Conservation (phyloP, 2,329 filamentous ascomycete species). For the Fusarium tanahbumbuense region DNA sequence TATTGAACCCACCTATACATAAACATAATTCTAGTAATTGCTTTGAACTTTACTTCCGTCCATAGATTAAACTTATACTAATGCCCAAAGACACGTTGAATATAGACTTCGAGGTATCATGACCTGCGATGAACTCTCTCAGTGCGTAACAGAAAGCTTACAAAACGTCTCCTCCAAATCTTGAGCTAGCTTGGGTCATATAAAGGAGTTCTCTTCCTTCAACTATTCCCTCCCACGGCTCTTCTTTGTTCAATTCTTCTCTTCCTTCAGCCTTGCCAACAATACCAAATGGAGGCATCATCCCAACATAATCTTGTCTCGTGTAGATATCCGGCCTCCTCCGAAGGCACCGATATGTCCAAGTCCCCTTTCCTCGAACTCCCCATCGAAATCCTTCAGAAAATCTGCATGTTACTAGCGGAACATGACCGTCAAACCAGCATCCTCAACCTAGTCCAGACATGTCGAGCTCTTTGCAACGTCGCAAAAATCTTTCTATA, state of each 20-base stretch:
- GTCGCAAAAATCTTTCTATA: not conserved
- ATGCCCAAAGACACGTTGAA: no score
- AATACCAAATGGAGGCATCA: not conserved
- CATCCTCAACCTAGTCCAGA: not conserved
- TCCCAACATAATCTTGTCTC: not conserved
- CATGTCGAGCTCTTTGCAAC: not conserved
- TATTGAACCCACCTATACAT: not conserved
- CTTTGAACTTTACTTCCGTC: not conserved
- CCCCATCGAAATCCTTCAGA: not conserved
- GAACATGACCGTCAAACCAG: not conserved
- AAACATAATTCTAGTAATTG: not conserved
- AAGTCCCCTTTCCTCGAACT: fast-evolving
- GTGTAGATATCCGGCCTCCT: not conserved
- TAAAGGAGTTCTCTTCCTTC: not conserved
- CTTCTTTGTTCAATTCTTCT: not conserved
- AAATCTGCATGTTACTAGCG: not conserved
- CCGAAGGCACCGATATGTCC: not conserved
- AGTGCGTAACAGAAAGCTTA: no score
- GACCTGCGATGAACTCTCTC: no score
- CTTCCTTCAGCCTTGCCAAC: not conserved
- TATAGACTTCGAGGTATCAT: no score
- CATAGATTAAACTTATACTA: no score
- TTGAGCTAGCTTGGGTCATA: not conserved
- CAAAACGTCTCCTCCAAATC: not conserved
- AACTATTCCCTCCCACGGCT: no score